These are phyloP conservation scores for Pythium phragmiticola DNA, from an alignment of 352 stramenopile species.

Conservation along the genomic window DNA sequence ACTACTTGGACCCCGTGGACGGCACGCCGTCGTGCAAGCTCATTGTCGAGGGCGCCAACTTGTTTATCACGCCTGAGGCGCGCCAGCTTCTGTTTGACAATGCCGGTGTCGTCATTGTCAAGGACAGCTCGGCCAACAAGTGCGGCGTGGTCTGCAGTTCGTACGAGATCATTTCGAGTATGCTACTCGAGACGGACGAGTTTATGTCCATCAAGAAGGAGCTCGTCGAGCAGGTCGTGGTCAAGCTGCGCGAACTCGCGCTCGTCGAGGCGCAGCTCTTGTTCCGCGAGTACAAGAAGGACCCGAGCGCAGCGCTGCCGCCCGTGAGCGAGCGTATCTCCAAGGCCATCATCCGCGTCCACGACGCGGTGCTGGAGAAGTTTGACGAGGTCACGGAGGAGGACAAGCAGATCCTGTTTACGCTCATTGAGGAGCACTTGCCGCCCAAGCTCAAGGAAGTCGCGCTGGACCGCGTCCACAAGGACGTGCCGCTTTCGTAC, in stretches of 20 bases:
- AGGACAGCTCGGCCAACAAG: conserved; percentile 95
- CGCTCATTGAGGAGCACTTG: conserved; percentile 91
- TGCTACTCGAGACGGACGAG: conserved; percentile 95
- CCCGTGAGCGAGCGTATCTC: conserved; percentile 95
- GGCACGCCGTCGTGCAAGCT: conserved; percentile 78
- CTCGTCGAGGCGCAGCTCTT: conserved; percentile 95
- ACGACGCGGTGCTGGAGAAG: conserved; percentile 91
- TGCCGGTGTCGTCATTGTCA: conserved; percentile 95
- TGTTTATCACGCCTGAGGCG: conserved; percentile 84
- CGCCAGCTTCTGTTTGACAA: conserved; percentile 93
- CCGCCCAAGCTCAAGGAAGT: conserved; percentile 93
- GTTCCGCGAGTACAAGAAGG: conserved; percentile 96
- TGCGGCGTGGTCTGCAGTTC: conserved; percentile 84
- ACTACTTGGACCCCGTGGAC: conserved; percentile 54
- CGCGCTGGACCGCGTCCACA: conserved; percentile 90
- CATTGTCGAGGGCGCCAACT: conserved; percentile 84
- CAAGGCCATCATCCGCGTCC: conserved; percentile 94
- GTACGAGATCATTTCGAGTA: conserved; percentile 90
- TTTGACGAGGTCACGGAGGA: conserved; percentile 91
- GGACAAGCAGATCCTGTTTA: conserved; percentile 78
- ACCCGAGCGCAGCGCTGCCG: conserved; percentile 81
- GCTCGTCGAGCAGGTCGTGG: conserved; percentile 93
- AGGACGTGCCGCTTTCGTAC: conserved; percentile 94
- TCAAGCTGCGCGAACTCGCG: conserved; percentile 92
- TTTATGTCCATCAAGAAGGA: conserved; percentile 96